Evolutionary conservation across 805 yeast genomes (phyloP).

Genomic region (Suhomyces faveliae): DNA sequence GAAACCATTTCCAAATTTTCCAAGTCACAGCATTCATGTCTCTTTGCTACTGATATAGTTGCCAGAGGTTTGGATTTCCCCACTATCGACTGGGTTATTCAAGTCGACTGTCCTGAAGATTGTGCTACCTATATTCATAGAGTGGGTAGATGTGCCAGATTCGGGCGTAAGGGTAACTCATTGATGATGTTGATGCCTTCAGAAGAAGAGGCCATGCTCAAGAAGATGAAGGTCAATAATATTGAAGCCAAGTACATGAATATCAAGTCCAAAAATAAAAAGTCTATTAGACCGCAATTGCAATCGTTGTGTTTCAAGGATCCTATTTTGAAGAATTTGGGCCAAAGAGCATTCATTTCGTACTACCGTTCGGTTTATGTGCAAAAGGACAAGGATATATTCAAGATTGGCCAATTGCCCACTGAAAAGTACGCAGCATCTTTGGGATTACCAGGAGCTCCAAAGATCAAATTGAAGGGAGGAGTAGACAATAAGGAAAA

Average conservation of each 20-base stretch:
- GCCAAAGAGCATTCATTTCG: slow-evolving; percentile 93
- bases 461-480: slow-evolving; percentile 73
- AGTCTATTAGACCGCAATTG: slow-evolving; percentile 74
- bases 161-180: slow-evolving; percentile 81
- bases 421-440: slow-evolving; percentile 83
- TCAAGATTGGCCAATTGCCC: slow-evolving; percentile 73
- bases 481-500: slow-evolving; percentile 61
- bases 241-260: slow-evolving; percentile 72
- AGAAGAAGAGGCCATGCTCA: slow-evolving; percentile 76
- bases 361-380: slow-evolving; percentile 81
- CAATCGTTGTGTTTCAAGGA: slow-evolving; percentile 90
- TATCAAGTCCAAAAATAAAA: slow-evolving; percentile 70
- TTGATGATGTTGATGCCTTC: slow-evolving; percentile 78
- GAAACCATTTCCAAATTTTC: slow-evolving; percentile 80
- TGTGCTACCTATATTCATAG: slow-evolving; percentile 86
- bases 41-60: slow-evolving; percentile 87
- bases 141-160: slow-evolving; percentile 87
- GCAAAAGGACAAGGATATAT: slow-evolving; percentile 84
- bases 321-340: slow-evolving; percentile 88
- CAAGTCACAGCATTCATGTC: slow-evolving; percentile 73
- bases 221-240: slow-evolving; percentile 56
- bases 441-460: slow-evolving; percentile 94
- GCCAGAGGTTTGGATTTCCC: slow-evolving; percentile 94
- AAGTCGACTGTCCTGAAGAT: slow-evolving; percentile 89
- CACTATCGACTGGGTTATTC: slow-evolving; percentile 92